Evolutionary conservation across 371 early-diverging fungal species (phyloP).

Genomic region (Saksenaea vasiformis): DNA sequence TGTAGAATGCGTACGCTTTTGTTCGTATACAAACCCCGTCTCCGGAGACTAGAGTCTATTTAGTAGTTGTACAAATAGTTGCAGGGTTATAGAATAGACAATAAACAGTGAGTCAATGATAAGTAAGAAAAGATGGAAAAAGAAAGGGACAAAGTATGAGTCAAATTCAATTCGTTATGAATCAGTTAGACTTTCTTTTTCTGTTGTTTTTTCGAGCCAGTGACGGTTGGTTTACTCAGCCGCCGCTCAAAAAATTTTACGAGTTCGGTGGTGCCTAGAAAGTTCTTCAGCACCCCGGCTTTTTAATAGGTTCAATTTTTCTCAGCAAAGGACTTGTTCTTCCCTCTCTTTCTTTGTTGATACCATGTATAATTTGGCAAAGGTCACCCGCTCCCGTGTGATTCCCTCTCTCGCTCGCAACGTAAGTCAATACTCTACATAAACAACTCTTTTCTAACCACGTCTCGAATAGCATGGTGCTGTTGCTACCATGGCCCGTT

Average conservation of each 20-base stretch:
- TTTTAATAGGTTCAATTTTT: neutral
- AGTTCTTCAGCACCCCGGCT: neutral
- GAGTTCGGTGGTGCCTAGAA: constrained; percentile 2
- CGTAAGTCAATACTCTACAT: constrained; percentile 13
- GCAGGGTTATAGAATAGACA: neutral
- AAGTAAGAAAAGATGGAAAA: too few species aligned
- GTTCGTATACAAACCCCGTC: neutral
- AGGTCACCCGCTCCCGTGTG: constrained; percentile 30
- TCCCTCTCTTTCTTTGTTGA: constrained; percentile 18
- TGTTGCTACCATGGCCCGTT: constrained; percentile 19
- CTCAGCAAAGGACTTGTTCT: neutral
- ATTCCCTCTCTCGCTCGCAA: constrained; percentile 31
- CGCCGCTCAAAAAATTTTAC: constrained; percentile 3
- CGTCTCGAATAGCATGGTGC: constrained; percentile 19
- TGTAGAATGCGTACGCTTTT: too few species aligned
- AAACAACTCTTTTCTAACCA: neutral
- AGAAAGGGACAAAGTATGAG: neutral
- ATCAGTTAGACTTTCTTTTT: neutral
- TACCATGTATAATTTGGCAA: constrained; percentile 36
- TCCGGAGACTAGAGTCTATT: neutral
- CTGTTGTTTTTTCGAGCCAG: too few species aligned
- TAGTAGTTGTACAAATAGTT: too few species aligned
- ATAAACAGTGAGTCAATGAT: neutral
- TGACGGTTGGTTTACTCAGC: neutral
- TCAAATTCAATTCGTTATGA: neutral